phyloP scores from a whole-genome alignment of 169 alveolate species.

The Cryptosporidium sp. region DNA sequence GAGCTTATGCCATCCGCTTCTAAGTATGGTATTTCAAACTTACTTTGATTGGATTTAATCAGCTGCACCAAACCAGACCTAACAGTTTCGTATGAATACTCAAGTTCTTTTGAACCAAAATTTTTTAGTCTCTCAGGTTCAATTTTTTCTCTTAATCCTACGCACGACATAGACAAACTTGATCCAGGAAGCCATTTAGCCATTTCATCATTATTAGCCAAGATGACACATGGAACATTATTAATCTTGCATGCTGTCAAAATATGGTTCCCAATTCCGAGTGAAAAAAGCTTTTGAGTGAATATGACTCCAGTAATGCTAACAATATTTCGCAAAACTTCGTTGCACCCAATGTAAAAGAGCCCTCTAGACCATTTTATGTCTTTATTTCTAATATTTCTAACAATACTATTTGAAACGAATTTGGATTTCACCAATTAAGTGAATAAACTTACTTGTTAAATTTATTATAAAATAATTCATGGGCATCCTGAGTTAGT shows the following conservation, averaged over 20 bases:
- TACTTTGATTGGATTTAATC: slow-evolving; percentile 1
- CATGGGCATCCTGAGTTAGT: slow-evolving; percentile 17
- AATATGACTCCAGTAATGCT: slow-evolving; percentile 35
- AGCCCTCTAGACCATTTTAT: slow-evolving; percentile 43
- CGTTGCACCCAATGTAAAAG: slow-evolving; percentile 46
- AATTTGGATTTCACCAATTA: background rate
- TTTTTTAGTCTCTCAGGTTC: slow-evolving; percentile 3
- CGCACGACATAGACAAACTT: slow-evolving; percentile 9
- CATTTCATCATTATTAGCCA: slow-evolving; percentile 22
- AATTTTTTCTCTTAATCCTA: slow-evolving; percentile 38
- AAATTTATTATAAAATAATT: slow-evolving; percentile 20
- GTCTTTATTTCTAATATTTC: slow-evolving; percentile 9
- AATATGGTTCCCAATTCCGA: slow-evolving; percentile 54
- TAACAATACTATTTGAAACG: slow-evolving; percentile 8
- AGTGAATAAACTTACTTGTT: slow-evolving; percentile 34
- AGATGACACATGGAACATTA: slow-evolving; percentile 48
- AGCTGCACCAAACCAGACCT: slow-evolving; percentile 17
- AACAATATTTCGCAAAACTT: slow-evolving; percentile 12
- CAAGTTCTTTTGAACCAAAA: background rate
- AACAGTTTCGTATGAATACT: background rate
- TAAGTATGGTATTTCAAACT: slow-evolving; percentile 46
- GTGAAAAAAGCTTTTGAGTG: slow-evolving; percentile 14
- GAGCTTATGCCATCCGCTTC: no score
- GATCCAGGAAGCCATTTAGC: slow-evolving; percentile 7
- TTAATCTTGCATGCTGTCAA: slow-evolving; percentile 11